These are phyloP conservation scores for Sporobolomyces roseus DNA, from an alignment of 768 basidiomycete species.

Conservation along the genomic window DNA sequence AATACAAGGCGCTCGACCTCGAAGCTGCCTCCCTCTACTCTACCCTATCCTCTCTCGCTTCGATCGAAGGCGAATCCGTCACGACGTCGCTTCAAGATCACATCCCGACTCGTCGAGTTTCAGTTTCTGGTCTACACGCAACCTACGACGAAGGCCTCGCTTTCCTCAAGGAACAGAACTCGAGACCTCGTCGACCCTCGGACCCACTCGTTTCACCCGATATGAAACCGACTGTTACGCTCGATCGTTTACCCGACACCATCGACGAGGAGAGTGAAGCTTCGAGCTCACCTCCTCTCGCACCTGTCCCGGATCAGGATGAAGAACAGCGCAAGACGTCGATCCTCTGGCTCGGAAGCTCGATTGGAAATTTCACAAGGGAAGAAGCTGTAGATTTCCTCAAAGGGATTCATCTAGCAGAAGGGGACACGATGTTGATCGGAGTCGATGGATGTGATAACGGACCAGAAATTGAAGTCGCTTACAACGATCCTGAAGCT, in stretches of 20 bases:
- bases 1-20: slow-evolving; percentile 63
- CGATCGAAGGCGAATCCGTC: slow-evolving; percentile 38
- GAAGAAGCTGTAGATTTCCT: slow-evolving; percentile 69
- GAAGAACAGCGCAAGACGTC: slow-evolving; percentile 32
- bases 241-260: slow-evolving; percentile 6
- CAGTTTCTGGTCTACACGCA: slow-evolving; percentile 78
- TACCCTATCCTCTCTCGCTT: slow-evolving; percentile 63
- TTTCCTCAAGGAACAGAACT: slow-evolving; percentile 65
- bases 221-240: background rate
- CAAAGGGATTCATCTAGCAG: slow-evolving; percentile 49
- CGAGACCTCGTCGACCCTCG: slow-evolving; percentile 48
- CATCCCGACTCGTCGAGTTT: slow-evolving; percentile 60
- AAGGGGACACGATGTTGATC: slow-evolving; percentile 74
- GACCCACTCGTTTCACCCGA: slow-evolving; percentile 17
- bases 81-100: slow-evolving; percentile 31
- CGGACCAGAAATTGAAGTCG: slow-evolving; percentile 66
- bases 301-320: background rate
- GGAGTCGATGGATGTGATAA: slow-evolving; percentile 85
- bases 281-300: background rate
- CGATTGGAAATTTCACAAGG: slow-evolving; percentile 82
- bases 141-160: slow-evolving; percentile 86
- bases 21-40: slow-evolving; percentile 79
- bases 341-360: slow-evolving; percentile 85
- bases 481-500: slow-evolving; percentile 75
- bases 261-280: slow-evolving; percentile 28